Percentiles rank a stretch among this genome's conserved stretches.
Evolutionary conservation across 305 asterid species (phyloP).

Genomic region (Fraxinus baroniana): DNA sequence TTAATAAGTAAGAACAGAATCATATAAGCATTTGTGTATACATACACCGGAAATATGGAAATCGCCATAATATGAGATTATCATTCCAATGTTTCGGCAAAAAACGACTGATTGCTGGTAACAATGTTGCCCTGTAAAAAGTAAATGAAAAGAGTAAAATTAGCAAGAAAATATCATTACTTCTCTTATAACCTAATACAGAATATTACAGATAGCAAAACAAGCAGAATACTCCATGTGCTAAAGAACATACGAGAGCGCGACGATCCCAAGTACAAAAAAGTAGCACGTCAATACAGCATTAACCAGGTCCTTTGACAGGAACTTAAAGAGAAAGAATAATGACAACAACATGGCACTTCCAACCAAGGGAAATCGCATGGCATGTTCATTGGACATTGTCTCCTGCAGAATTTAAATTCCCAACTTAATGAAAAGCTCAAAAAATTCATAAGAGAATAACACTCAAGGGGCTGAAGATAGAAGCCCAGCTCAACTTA

Average conservation of each 20-base stretch:
- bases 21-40: conserved; percentile 16
- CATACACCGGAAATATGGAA: conserved; percentile 76
- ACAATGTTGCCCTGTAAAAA: conserved; percentile 73
- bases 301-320: conserved; percentile 94
- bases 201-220: background rate
- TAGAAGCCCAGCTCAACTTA: conserved; percentile 19
- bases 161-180: background rate
- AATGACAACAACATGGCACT: conserved; percentile 92
- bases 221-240: conserved; percentile 20
- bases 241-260: conserved; percentile 78
- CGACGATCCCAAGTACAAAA: conserved; percentile 83
- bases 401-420: conserved; percentile 63
- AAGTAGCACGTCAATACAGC: conserved; percentile 91
- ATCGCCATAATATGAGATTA: conserved; percentile 59
- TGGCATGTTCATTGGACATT: conserved; percentile 94
- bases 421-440: conserved; percentile 17
- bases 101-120: conserved; percentile 71
- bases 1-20: background rate
- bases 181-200: conserved; percentile 1
- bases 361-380: conserved; percentile 92
- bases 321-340: conserved; percentile 87
- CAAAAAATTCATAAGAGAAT: background rate
- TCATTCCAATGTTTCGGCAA: conserved; percentile 81
- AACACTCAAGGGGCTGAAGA: conserved; percentile 2
- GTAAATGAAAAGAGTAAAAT: conserved; percentile 18